These are phyloP conservation scores for Lasiosphaeris hirsuta DNA, from an alignment of 495 filamentous ascomycete species.

Conservation along the genomic window DNA sequence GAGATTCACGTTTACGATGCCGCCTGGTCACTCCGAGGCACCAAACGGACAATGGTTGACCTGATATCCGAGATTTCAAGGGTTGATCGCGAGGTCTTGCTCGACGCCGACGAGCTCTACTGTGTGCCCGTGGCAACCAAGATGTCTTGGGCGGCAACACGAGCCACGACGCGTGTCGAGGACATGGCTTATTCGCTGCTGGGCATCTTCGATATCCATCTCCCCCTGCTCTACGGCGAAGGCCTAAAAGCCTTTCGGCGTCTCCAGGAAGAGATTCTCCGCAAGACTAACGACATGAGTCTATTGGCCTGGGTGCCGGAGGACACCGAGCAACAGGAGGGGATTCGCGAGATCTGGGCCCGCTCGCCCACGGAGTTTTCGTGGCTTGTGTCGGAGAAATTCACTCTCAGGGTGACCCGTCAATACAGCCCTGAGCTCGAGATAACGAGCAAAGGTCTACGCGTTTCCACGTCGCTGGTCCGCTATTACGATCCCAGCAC, in stretches of 20 bases:
- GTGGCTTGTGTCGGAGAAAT: neutral
- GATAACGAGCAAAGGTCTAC: conserved; percentile 1
- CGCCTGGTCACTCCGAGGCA: conserved; percentile 24
- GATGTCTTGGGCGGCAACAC: conserved; percentile 20
- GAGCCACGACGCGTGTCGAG: conserved; percentile 12
- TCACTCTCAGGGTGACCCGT: neutral
- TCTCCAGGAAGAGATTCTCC: conserved; percentile 27
- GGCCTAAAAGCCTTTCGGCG: conserved; percentile 19
- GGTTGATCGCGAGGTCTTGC: conserved; percentile 3
- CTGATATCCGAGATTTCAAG: conserved; percentile 2
- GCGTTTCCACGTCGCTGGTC: neutral
- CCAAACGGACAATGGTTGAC: conserved; percentile 3
- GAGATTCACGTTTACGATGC: conserved; percentile 30
- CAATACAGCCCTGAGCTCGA: conserved; percentile 4
- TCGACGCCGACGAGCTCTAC: neutral
- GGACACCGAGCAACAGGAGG: neutral
- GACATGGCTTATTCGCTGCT: conserved; percentile 20
- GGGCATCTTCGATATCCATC: conserved; percentile 24
- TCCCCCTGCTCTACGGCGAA: conserved; percentile 26
- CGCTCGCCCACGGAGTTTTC: conserved; percentile 1
- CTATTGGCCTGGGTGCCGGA: conserved; percentile 25
- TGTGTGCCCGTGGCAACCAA: conserved; percentile 6
- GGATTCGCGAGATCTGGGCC: neutral
- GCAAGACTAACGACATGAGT: conserved; percentile 24
- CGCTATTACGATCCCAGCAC: too few species aligned